phyloP scores from a whole-genome alignment of 2,329 filamentous ascomycete species.

The Podosphaera fusca region DNA sequence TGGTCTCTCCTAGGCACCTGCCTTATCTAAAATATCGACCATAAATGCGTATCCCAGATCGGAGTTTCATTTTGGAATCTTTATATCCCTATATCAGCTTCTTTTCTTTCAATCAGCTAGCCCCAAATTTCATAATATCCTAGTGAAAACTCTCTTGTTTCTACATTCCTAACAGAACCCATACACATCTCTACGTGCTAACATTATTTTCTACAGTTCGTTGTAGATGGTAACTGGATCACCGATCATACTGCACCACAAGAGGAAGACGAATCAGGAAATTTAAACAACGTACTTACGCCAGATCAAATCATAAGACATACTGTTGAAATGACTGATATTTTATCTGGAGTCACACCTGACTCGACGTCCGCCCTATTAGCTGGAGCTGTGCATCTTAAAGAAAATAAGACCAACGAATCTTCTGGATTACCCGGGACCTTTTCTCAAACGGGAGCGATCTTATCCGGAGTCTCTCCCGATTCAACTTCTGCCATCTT shows the following conservation, averaged over 20 bases:
- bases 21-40: too few relatives aligned
- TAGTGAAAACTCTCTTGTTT: too few relatives aligned
- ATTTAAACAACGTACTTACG: constrained; percentile 79
- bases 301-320: constrained; percentile 41
- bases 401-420: constrained; percentile 17
- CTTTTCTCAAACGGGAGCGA: constrained; percentile 12
- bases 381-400: constrained; percentile 42
- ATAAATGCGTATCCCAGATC: neutral
- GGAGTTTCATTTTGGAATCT: too few relatives aligned
- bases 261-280: constrained; percentile 62
- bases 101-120: too few relatives aligned
- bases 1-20: too few relatives aligned
- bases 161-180: too few relatives aligned
- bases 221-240: constrained; percentile 81
- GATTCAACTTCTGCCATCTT: constrained; percentile 48
- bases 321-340: constrained; percentile 22
- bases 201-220: constrained; percentile 37
- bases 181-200: neutral
- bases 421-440: neutral
- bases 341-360: constrained; percentile 45
- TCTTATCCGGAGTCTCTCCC: constrained; percentile 45
- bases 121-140: too few relatives aligned
- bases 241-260: constrained; percentile 59
- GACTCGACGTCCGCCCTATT: constrained; percentile 48
- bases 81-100: too few relatives aligned